phyloP scores from a whole-genome alignment of 495 filamentous ascomycete species.

The Neurospora sp. region DNA sequence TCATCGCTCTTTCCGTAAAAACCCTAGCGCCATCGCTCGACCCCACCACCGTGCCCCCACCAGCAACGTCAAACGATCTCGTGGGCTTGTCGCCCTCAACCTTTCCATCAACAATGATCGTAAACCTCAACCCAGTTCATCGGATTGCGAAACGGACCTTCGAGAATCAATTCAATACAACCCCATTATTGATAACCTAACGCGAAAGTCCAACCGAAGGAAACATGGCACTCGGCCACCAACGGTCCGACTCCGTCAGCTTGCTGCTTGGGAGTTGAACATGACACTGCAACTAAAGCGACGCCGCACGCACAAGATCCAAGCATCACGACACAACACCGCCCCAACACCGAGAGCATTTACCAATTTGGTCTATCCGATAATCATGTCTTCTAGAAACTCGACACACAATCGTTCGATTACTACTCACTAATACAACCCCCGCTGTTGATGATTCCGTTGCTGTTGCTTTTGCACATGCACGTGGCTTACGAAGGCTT shows the following conservation, averaged over 20 bases:
- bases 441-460: not conserved
- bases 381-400: not conserved
- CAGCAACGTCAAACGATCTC: not conserved
- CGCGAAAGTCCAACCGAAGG: not conserved
- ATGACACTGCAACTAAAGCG: not conserved
- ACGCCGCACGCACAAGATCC: not conserved
- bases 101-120: not conserved
- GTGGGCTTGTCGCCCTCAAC: not conserved
- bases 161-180: not conserved
- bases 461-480: not conserved
- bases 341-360: not conserved
- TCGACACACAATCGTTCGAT: not conserved
- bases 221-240: not conserved
- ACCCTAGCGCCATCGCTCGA: not conserved
- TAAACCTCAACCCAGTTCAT: not conserved
- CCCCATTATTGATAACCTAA: fast-evolving
- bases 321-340: not conserved
- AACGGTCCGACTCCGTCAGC: not conserved
- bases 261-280: not conserved
- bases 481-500: not conserved
- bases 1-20: not conserved
- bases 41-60: not conserved
- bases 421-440: not conserved
- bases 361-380: not conserved
- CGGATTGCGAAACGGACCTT: not conserved